A percentile compares a stretch with the other conserved stretches of the same genome.
Evolutionary conservation across 441 rosid genomes (phyloP).

Genomic region (Daphne laureola): DNA sequence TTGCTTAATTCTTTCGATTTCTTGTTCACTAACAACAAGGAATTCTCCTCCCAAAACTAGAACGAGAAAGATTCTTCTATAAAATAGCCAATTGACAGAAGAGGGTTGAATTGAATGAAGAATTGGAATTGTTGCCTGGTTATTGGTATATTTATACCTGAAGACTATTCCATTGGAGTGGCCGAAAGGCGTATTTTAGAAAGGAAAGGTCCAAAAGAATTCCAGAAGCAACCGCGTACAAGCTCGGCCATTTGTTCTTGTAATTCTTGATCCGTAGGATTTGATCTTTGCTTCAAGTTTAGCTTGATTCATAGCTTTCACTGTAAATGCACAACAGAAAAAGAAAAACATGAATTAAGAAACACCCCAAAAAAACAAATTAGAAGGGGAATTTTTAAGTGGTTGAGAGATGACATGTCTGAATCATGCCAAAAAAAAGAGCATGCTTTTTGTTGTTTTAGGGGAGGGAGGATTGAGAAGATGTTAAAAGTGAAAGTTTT

Average conservation of each 20-base stretch:
- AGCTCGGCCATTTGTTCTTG: conserved; percentile 83
- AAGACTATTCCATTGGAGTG: too few relatives aligned
- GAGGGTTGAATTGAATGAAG: too few relatives aligned
- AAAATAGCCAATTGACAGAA: too few relatives aligned
- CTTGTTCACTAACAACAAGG: too few relatives aligned
- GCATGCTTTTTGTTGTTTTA: too few relatives aligned
- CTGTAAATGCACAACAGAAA: conserved; percentile 21
- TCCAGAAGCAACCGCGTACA: conserved; percentile 59
- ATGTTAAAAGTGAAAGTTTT: too few relatives aligned
- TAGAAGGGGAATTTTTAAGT: background rate
- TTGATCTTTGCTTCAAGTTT: conserved; percentile 75
- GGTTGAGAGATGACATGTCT: background rate
- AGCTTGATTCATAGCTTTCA: conserved; percentile 71
- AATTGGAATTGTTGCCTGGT: too few relatives aligned
- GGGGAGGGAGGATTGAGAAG: too few relatives aligned
- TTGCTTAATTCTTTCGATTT: too few relatives aligned
- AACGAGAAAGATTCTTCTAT: too few relatives aligned
- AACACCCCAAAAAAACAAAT: background rate
- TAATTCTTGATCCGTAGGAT: conserved; percentile 40
- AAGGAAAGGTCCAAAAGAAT: conserved; percentile 40
- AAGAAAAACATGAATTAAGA: background rate
- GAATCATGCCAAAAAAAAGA: background rate
- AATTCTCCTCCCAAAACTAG: too few relatives aligned
- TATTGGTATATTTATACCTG: too few relatives aligned
- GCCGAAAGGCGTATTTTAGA: conserved; percentile 48